Evolutionary conservation across 2,329 filamentous ascomycete genomes (phyloP).

Genomic region (Periconia macrospinosa): DNA sequence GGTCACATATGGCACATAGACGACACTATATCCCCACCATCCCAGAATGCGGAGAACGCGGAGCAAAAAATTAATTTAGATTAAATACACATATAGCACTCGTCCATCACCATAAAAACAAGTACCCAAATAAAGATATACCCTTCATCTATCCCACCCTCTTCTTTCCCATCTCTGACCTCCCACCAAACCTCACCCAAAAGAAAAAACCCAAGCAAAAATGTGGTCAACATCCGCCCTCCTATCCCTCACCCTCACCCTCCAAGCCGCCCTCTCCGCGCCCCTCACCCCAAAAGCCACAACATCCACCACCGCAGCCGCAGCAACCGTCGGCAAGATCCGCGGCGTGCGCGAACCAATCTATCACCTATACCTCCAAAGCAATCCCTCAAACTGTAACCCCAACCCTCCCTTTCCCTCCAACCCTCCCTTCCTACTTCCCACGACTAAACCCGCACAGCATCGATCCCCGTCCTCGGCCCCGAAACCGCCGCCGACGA

Average conservation of each 20-base stretch:
- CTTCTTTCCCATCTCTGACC: too few relatives aligned
- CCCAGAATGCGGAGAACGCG: too few relatives aligned
- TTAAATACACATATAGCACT: too few relatives aligned
- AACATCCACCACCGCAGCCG: constrained; percentile 12
- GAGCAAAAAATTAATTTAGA: too few relatives aligned
- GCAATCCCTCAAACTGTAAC: constrained; percentile 46
- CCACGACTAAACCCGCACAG: constrained; percentile 10
- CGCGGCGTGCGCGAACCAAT: constrained; percentile 54
- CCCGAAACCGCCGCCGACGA: constrained; percentile 54
- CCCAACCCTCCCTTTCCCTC: neutral
- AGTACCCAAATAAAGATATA: too few relatives aligned
- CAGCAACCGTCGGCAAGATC: constrained; percentile 53
- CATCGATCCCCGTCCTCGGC: constrained; percentile 53
- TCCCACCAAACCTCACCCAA: too few relatives aligned
- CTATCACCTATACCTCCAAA: constrained; percentile 58
- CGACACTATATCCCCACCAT: too few relatives aligned
- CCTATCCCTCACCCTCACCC: constrained; percentile 15
- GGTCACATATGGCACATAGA: too few relatives aligned
- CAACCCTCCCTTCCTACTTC: neutral
- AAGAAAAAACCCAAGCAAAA: neutral
- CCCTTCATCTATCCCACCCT: too few relatives aligned
- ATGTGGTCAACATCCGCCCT: constrained; percentile 7
- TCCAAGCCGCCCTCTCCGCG: constrained; percentile 4
- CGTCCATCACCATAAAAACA: too few relatives aligned
- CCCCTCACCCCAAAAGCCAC: constrained; percentile 5